These are phyloP conservation scores for Phylloporus gajari DNA, from an alignment of 1,284 basidiomycete genomes.

Conservation along the genomic window DNA sequence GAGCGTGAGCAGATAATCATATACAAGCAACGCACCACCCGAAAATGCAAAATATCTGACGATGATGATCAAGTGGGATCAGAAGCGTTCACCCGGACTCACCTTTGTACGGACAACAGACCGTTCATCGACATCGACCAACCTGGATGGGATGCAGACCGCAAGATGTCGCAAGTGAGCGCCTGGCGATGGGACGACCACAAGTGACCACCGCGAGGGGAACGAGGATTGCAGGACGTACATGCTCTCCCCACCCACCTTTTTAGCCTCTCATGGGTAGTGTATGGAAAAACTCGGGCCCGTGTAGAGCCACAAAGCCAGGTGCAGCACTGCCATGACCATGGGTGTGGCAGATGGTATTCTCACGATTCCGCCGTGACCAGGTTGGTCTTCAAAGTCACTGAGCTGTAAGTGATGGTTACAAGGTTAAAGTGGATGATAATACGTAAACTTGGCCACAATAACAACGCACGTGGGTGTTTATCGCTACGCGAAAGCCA, in stretches of 20 bases:
- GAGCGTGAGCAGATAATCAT: conserved; percentile 24
- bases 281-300: too few species aligned
- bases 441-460: too few species aligned
- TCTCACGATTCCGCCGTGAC: too few species aligned
- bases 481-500: too few species aligned
- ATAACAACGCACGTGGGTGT: too few species aligned
- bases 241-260: background rate
- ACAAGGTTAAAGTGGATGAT: too few species aligned
- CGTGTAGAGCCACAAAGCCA: too few species aligned
- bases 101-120: conserved; percentile 4
- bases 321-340: too few species aligned
- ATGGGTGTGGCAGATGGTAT: too few species aligned
- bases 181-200: background rate
- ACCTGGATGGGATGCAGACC: background rate
- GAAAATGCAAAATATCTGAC: conserved; percentile 7
- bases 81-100: background rate
- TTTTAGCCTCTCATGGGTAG: conserved; percentile 4
- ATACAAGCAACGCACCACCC: conserved; percentile 8
- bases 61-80: background rate
- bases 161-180: background rate
- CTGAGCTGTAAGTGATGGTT: too few species aligned
- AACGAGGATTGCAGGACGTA: background rate
- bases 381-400: too few species aligned
- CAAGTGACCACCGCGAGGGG: background rate
- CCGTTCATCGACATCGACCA: background rate